Conservation (phyloP, 148 eudicot species). For the Spergularia marina region DNA sequence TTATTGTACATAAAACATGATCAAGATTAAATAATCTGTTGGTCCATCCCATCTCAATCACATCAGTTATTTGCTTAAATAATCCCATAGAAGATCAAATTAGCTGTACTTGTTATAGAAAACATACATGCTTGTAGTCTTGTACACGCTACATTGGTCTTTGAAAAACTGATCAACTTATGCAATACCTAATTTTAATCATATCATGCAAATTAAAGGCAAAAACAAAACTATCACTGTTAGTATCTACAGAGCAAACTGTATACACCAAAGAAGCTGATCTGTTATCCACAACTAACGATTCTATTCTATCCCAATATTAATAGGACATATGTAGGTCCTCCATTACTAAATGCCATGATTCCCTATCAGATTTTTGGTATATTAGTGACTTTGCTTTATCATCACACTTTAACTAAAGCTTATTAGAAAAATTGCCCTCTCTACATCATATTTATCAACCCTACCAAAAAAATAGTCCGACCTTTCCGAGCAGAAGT, state of each 20-base stretch:
- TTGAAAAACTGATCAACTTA: neutral
- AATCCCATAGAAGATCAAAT: too few relatives aligned
- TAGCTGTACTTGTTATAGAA: neutral
- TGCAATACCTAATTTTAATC: constrained; percentile 8
- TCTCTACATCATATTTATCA: neutral
- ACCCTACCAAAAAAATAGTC: neutral
- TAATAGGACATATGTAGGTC: neutral
- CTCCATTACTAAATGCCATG: constrained; percentile 16
- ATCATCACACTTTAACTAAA: neutral
- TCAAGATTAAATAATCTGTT: neutral
- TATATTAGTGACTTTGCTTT: constrained; percentile 4
- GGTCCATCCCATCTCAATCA: neutral
- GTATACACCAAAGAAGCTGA: constrained; percentile 13
- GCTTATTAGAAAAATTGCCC: neutral
- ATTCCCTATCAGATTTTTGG: constrained; percentile 13
- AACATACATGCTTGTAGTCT: neutral
- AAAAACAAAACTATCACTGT: constrained; percentile 10
- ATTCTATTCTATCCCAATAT: constrained; percentile 25
- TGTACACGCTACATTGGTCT: neutral
- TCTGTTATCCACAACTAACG: constrained; percentile 28
- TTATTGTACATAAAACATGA: neutral
- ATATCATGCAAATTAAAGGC: neutral
- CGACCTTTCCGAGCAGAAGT: constrained; percentile 7
- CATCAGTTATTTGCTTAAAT: too few relatives aligned
- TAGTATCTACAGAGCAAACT: neutral